Percentiles rank a stretch among this genome's conserved stretches.
These are phyloP conservation scores for Suillus brevipes DNA, from an alignment of 768 basidiomycete genomes.

Conservation along the genomic window DNA sequence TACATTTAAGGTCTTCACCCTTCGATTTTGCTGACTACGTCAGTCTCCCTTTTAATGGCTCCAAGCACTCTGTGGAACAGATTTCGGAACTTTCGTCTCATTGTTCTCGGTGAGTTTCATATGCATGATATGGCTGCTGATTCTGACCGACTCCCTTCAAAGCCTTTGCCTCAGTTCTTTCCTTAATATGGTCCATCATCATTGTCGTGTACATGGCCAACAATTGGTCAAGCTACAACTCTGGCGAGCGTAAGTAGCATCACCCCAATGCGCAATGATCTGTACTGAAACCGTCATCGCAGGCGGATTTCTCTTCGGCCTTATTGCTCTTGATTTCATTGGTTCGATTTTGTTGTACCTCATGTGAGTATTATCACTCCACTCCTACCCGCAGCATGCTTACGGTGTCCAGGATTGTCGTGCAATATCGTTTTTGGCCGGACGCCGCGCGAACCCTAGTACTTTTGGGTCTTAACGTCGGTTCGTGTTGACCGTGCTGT, in stretches of 20 bases:
- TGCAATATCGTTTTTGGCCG: constrained; percentile 39
- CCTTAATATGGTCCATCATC: constrained; percentile 34
- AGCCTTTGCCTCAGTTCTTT: constrained; percentile 36
- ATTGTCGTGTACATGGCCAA: constrained; percentile 36
- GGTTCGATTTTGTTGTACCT: constrained; percentile 38
- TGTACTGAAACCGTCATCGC: constrained; percentile 6
- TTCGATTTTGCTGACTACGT: constrained; percentile 11
- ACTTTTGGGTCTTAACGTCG: constrained; percentile 23
- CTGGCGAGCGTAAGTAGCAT: constrained; percentile 33
- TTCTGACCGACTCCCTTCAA: not conserved
- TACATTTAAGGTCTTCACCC: constrained; percentile 6
- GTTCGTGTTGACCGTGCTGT: constrained; percentile 5
- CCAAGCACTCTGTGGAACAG: constrained; percentile 29
- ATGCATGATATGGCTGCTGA: not conserved
- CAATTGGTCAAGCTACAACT: constrained; percentile 35
- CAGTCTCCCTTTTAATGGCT: constrained; percentile 17
- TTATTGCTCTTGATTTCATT: constrained; percentile 33
- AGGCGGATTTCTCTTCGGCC: constrained; percentile 37
- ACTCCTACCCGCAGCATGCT: not conserved
- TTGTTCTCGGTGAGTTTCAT: constrained; percentile 35
- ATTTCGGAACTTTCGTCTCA: constrained; percentile 35
- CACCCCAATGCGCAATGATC: not conserved
- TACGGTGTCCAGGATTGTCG: constrained; percentile 35
- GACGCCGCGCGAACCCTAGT: constrained; percentile 36
- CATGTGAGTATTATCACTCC: constrained; percentile 30